Evolutionary conservation across 2,329 filamentous ascomycete genomes (phyloP), one percentile per base, ranked within the genome.

Genomic region (Sordariomycetes sp.): DNA sequence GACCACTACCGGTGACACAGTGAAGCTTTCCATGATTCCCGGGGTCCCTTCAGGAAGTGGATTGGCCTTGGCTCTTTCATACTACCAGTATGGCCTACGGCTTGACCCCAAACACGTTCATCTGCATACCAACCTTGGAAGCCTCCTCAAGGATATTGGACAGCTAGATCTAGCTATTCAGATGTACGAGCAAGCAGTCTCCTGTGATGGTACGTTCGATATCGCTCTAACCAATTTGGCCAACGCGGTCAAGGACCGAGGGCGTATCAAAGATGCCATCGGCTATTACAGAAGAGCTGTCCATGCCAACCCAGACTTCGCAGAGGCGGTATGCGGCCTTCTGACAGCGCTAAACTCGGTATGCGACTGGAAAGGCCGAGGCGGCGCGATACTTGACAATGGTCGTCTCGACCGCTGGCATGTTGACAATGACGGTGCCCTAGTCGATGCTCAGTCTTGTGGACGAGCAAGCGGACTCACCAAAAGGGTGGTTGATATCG

Each of bases 171-270:
- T 86, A 31, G 92, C 92, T 1, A 95, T 98, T 46, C 79, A 82
- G 43, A 96, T 98, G 90, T 98, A 98, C 51, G 87, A 96, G 58
- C 80, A 86, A 45, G 92, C 92, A 9, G 92, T 98, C 11, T 72
- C 75, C 4, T 96, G 88, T 52, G 92, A 98, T 55, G 78, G 79
- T n/a, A 85, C 79, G 17, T 98, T 98, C 49, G 92, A 98, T 50
- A 98, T 98, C 49, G 92, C 92, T 21, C 64, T 98, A 36, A 94
- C 92, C 4, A 98, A 98, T 49, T 69, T 98, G 16, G 92, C 92
- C 36, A 98, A 98, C 54, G 92, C 92, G 8, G 88, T 98, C 44
- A 98, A 98, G 57, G 92, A 98, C 54, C 86, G 93, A 46, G 92
- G 92, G 3, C 78, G 85, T 28, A 86, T 96, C 44, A 83, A 79